phyloP scores from a whole-genome alignment of 169 alveolate species.

The Eimeria praecox region DNA sequence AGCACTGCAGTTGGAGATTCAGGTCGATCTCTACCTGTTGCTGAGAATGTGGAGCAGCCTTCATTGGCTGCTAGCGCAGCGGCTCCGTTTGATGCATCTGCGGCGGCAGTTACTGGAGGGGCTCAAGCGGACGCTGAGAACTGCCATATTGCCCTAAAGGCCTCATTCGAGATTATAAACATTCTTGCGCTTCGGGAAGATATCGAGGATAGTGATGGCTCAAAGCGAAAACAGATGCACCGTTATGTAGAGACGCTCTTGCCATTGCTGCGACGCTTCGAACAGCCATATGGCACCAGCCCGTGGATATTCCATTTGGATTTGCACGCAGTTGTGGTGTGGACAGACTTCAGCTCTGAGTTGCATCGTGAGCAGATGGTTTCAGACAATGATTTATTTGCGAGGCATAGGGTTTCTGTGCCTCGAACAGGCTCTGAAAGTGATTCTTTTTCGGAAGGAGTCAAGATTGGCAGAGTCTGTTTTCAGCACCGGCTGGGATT shows the following conservation, averaged over 20 bases:
- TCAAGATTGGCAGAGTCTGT: constrained; percentile 69
- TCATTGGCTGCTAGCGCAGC: background rate
- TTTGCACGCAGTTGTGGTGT: constrained; percentile 65
- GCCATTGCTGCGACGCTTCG: constrained; percentile 37
- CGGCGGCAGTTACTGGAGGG: constrained; percentile 46
- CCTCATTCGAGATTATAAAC: constrained; percentile 73
- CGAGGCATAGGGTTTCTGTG: background rate
- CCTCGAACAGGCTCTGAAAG: constrained; percentile 6
- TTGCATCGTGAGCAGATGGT: constrained; percentile 50
- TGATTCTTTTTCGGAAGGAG: constrained; percentile 4
- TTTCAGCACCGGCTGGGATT: constrained; percentile 75
- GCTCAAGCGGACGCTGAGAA: constrained; percentile 38
- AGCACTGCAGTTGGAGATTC: constrained; percentile 56
- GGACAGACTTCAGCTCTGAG: constrained; percentile 68
- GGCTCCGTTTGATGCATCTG: background rate
- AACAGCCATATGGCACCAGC: constrained; percentile 15
- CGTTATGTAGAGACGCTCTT: constrained; percentile 19
- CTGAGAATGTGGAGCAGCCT: constrained; percentile 31
- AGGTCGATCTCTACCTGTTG: constrained; percentile 8
- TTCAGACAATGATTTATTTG: constrained; percentile 8
- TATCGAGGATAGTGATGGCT: constrained; percentile 49
- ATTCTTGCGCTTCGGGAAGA: constrained; percentile 71
- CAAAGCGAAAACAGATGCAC: constrained; percentile 65
- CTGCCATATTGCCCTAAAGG: constrained; percentile 57
- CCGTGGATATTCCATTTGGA: constrained; percentile 51